phyloP scores from a whole-genome alignment of 192 early-diverging fungal genomes.

The Mortierella claussenii region DNA sequence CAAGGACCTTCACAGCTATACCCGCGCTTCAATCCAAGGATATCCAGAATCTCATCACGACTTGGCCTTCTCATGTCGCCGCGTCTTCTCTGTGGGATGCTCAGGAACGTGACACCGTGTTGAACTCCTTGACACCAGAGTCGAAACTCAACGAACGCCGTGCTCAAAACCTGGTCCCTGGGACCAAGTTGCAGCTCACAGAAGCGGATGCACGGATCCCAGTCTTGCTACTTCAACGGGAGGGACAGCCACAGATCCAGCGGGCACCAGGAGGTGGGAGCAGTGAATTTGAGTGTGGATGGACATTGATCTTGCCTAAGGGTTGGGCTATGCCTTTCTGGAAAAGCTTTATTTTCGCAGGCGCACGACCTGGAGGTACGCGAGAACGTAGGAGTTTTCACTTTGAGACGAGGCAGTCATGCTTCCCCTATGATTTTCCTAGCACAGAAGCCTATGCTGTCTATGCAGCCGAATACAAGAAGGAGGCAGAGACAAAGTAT shows the following conservation, averaged over 20 bases:
- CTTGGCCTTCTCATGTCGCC: conserved; percentile 69
- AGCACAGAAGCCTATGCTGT: conserved; percentile 73
- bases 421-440: conserved; percentile 89
- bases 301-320: conserved; percentile 85
- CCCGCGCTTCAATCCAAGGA: conserved; percentile 32
- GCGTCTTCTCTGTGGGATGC: conserved; percentile 69
- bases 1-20: conserved; percentile 38
- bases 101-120: conserved; percentile 49
- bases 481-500: conserved; percentile 62
- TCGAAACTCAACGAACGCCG: conserved; percentile 53
- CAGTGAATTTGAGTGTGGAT: conserved; percentile 71
- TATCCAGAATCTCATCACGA: conserved; percentile 55
- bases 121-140: conserved; percentile 33
- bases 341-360: conserved; percentile 89
- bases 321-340: conserved; percentile 90
- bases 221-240: conserved; percentile 84
- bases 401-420: conserved; percentile 80
- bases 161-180: conserved; percentile 73
- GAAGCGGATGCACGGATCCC: conserved; percentile 76
- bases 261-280: conserved; percentile 38
- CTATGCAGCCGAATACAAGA: conserved; percentile 56
- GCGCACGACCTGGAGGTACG: conserved; percentile 82
- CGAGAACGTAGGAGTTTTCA: conserved; percentile 75
- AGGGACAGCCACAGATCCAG: conserved; percentile 39
- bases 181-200: conserved; percentile 66